A percentile compares a stretch with the other conserved stretches of the same genome.
Evolutionary conservation across 2,329 filamentous ascomycete genomes (phyloP).

Genomic region (Venturia carpophila): DNA sequence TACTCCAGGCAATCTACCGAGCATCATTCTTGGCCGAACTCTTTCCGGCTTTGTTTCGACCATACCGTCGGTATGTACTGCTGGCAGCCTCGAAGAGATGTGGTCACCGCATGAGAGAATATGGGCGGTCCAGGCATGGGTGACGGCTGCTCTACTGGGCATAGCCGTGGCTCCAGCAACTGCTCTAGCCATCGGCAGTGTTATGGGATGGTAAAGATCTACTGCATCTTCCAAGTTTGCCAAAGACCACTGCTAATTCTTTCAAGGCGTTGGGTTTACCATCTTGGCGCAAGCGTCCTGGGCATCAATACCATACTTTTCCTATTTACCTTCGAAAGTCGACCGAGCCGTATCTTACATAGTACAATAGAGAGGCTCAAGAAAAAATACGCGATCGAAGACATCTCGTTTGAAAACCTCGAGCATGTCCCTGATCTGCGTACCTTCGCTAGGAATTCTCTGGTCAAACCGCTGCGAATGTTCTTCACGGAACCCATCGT

Average conservation of each 20-base stretch:
- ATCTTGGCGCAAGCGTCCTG: neutral
- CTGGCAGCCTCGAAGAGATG: constrained; percentile 15
- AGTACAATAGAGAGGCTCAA: neutral
- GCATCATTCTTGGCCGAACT: constrained; percentile 5
- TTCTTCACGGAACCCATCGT: constrained; percentile 9
- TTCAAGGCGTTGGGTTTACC: constrained; percentile 7
- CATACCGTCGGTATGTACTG: neutral
- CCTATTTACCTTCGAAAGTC: neutral
- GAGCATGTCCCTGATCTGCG: neutral
- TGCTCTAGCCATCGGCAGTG: neutral
- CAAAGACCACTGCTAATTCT: neutral
- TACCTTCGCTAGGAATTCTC: neutral
- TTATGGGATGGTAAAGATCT: neutral
- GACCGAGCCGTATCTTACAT: neutral
- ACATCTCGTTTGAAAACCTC: neutral
- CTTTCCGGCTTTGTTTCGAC: constrained; percentile 1
- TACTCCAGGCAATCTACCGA: neutral
- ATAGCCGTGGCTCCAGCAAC: constrained; percentile 1
- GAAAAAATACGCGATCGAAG: neutral
- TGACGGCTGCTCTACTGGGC: neutral
- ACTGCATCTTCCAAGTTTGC: neutral
- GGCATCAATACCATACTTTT: neutral
- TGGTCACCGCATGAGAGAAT: neutral
- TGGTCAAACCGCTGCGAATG: neutral
- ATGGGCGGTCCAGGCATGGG: constrained; percentile 4